Conservation (phyloP, 768 basidiomycete species). For the Daedaleopsis nitida region DNA sequence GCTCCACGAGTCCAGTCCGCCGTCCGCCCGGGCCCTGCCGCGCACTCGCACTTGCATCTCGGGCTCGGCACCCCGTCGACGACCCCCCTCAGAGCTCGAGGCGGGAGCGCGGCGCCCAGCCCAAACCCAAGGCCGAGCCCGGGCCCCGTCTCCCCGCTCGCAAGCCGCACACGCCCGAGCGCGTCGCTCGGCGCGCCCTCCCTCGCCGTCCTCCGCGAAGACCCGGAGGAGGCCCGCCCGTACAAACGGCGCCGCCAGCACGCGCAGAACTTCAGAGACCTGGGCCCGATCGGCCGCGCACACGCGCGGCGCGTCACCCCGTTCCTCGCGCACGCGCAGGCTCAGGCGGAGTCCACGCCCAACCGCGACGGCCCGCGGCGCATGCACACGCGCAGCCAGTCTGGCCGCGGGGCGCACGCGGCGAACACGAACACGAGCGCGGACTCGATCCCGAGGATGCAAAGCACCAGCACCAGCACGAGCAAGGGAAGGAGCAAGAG, state of each 20-base stretch:
- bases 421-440: no score
- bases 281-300: constrained; percentile 22
- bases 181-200: constrained; percentile 6
- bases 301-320: constrained; percentile 22
- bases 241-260: constrained; percentile 23
- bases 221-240: constrained; percentile 18
- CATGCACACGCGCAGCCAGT: constrained; percentile 25
- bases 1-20: no score
- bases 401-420: neutral
- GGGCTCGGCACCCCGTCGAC: neutral
- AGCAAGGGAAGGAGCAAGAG: no score
- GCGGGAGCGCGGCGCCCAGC: neutral
- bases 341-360: neutral
- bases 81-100: neutral
- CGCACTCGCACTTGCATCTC: constrained; percentile 16
- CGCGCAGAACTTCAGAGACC: no score
- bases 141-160: constrained; percentile 25
- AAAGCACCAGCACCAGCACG: no score
- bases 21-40: neutral
- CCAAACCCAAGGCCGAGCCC: no score
- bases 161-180: constrained; percentile 11
- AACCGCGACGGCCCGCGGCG: neutral
- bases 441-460: no score
- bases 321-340: neutral
- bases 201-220: constrained; percentile 24